These are phyloP conservation scores for Hirschfeldia incana DNA, from an alignment of 345 rosid species.

Conservation along the genomic window DNA sequence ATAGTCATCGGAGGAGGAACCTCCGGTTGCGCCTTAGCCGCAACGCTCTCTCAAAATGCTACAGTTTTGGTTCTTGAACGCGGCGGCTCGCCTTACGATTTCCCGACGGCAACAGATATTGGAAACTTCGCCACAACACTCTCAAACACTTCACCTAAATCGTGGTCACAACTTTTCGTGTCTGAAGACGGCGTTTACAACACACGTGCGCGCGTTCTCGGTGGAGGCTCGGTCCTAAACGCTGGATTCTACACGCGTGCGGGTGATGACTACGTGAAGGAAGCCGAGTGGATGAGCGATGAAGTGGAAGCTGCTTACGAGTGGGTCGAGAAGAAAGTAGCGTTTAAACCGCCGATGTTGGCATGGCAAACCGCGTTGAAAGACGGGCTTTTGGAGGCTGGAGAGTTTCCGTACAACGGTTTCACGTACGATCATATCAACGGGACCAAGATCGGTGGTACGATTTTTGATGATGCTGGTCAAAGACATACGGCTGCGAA, in stretches of 20 bases:
- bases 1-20: constrained; percentile 88
- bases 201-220: constrained; percentile 73
- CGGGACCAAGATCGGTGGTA: constrained; percentile 80
- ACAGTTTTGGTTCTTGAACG: constrained; percentile 72
- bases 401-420: constrained; percentile 64
- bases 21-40: constrained; percentile 80
- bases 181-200: constrained; percentile 85
- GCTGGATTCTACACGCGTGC: constrained; percentile 84
- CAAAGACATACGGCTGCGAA: constrained; percentile 84
- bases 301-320: constrained; percentile 56
- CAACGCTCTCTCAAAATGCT: constrained; percentile 63
- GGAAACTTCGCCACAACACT: constrained; percentile 50
- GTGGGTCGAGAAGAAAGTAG: constrained; percentile 83
- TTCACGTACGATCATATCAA: constrained; percentile 66
- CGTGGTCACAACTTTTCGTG: constrained; percentile 63
- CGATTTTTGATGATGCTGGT: constrained; percentile 64
- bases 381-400: constrained; percentile 68
- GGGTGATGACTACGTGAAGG: constrained; percentile 40
- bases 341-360: constrained; percentile 48
- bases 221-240: constrained; percentile 81
- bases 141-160: constrained; percentile 45
- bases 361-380: constrained; percentile 78
- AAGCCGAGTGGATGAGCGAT: constrained; percentile 49
- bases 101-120: constrained; percentile 45
- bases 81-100: constrained; percentile 72